Conservation (phyloP, 1,284 basidiomycete species). For the Spongispora temasekensis region DNA sequence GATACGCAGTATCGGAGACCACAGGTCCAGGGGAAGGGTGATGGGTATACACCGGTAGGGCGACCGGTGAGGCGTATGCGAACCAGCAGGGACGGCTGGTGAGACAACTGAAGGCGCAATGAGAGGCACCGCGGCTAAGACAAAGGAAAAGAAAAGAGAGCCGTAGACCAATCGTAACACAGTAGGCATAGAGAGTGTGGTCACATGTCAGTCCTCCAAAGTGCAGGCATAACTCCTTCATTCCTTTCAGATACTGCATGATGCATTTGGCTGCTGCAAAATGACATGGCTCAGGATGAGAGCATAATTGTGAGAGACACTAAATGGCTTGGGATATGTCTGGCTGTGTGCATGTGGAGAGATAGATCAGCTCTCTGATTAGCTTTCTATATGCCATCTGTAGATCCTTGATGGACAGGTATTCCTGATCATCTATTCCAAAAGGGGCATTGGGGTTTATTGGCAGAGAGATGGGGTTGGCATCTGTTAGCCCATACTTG, state of each 20-base stretch:
- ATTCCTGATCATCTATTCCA: not conserved
- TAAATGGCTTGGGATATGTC: not conserved
- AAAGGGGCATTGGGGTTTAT: conserved; percentile 11
- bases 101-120: no score
- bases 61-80: no score
- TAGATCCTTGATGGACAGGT: not conserved
- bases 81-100: no score
- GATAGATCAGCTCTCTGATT: not conserved
- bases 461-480: not conserved
- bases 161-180: no score
- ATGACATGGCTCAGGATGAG: not conserved
- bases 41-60: no score
- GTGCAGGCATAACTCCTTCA: not conserved
- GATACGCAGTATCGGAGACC: no score
- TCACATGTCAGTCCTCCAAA: no score
- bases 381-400: not conserved
- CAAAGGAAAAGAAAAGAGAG: no score
- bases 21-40: no score
- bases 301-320: not conserved
- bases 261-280: not conserved
- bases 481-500: not conserved
- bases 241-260: not conserved
- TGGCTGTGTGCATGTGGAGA: not conserved
- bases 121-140: no score
- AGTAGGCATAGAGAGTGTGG: no score